A percentile compares a stretch with the other conserved stretches of the same genome.
phyloP scores from a whole-genome alignment of 768 basidiomycete genomes.

The Termitomyces sp. region DNA sequence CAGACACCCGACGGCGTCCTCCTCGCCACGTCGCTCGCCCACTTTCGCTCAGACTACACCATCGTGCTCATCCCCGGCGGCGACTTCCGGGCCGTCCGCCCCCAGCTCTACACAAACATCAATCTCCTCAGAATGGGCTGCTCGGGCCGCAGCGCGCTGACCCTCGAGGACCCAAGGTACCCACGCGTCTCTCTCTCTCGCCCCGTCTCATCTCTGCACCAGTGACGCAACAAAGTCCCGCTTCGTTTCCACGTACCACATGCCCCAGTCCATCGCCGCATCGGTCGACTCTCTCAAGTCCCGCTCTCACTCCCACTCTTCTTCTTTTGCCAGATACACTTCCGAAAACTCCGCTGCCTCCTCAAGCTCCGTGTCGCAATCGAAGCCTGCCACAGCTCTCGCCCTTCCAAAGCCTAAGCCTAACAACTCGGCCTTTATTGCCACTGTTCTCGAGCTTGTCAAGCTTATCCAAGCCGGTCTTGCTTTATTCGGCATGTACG shows the following conservation, averaged over 20 bases:
- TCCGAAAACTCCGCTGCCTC: constrained; percentile 7
- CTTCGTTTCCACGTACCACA: constrained; percentile 65
- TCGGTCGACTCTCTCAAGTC: constrained; percentile 13
- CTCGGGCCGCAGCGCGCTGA: constrained; percentile 69
- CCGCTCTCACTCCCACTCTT: constrained; percentile 15
- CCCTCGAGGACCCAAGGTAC: constrained; percentile 73
- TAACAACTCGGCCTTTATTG: constrained; percentile 43
- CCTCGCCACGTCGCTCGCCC: constrained; percentile 79
- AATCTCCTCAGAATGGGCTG: constrained; percentile 82
- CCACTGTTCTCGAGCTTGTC: constrained; percentile 70
- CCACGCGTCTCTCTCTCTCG: constrained; percentile 6
- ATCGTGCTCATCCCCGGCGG: constrained; percentile 76
- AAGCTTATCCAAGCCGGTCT: constrained; percentile 69
- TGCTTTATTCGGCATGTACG: constrained; percentile 61
- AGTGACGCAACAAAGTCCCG: constrained; percentile 80
- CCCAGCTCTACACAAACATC: constrained; percentile 76
- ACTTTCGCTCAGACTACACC: constrained; percentile 84
- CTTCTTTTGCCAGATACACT: constrained; percentile 14
- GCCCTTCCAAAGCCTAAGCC: constrained; percentile 16
- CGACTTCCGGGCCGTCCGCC: constrained; percentile 53
- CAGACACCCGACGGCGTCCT: constrained; percentile 63
- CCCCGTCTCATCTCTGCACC: background rate
- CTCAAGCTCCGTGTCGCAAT: constrained; percentile 12
- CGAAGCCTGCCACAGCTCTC: constrained; percentile 12
- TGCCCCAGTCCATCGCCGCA: constrained; percentile 35